These are phyloP conservation scores for Colletotrichum lini DNA, from an alignment of 2,329 filamentous ascomycete species.

Conservation along the genomic window DNA sequence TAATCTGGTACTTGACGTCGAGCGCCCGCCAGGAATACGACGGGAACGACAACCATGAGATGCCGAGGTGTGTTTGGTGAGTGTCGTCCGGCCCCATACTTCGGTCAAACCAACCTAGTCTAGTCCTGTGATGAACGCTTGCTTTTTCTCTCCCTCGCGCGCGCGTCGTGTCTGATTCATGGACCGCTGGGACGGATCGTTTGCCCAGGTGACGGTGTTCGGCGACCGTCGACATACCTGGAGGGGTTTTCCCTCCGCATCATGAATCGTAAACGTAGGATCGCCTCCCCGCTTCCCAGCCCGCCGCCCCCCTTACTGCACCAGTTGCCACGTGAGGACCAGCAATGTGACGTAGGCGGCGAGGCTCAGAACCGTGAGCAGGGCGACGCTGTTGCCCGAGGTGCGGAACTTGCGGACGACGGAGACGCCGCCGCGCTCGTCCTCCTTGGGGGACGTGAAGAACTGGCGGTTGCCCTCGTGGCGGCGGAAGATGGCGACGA, in stretches of 20 bases:
- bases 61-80: neutral
- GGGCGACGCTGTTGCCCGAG: slow-evolving; percentile 73
- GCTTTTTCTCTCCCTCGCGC: neutral
- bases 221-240: too few relatives aligned
- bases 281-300: neutral
- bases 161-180: neutral
- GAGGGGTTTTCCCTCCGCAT: too few relatives aligned
- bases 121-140: too few relatives aligned
- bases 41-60: neutral
- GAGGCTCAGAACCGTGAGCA: slow-evolving; percentile 71
- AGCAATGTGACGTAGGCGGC: slow-evolving; percentile 71
- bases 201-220: neutral
- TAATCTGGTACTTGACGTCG: neutral
- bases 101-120: neutral
- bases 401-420: slow-evolving; percentile 72
- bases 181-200: neutral
- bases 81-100: neutral
- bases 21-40: neutral
- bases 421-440: slow-evolving; percentile 52
- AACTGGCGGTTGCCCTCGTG: slow-evolving; percentile 96
- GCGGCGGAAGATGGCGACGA: slow-evolving; percentile 87
- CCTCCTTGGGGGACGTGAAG: slow-evolving; percentile 70
- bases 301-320: slow-evolving; percentile 41
- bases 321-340: slow-evolving; percentile 66
- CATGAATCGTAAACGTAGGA: neutral